Base-by-base conservation (phyloP, 495 filamentous ascomycete species). In the Apiosordaria backusii region DNA sequence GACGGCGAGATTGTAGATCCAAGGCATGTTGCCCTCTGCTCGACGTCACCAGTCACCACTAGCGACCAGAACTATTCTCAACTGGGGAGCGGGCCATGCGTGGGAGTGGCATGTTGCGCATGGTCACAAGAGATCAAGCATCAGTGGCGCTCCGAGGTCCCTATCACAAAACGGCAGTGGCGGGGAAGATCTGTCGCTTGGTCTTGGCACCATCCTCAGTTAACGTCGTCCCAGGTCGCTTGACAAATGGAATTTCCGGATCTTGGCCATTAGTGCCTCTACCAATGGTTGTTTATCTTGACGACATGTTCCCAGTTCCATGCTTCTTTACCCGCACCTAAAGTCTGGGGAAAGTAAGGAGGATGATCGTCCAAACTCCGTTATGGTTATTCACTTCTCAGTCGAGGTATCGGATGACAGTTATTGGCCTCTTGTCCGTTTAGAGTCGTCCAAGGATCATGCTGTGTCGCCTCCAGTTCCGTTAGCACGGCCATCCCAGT, bases 201-300 rank as follows among this genome's bases (percentile, higher is more conserved):
- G 35, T n/a, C 64, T 71, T 65, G 67, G 70, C 64, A 29, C 7
- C 26, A 9, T 61, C 26, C 27, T 40, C 24, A 21, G 53, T 23
- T 27, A 21, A 23, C 23, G 15, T 50, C 58, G 52, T 45, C 19
- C 35, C 61, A 58, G 45, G 35, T 67, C 62, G 45, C 64, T 60
- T 72, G 65, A 60, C 67, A 67, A 61, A 72, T 59, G 62, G 63
- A 67, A 65, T 65, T 57, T 69, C 67, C 35, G 27, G 45, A 19
- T 23, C 23, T 55, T 64, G 45, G 65, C 55, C 23, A 61, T 23
- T 23, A 26, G 29, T 18, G 58, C 19, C 16, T 16, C 35, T 64
- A 61, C n/a, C 19, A 67, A 66, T 72, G 59, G 67, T 54, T 53
- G 29, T 5, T 13, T 45, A 7, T 15, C 10, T 45, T 7, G 16